Evolutionary conservation across 495 filamentous ascomycete genomes (phyloP).

Genomic region (Evansstolkia leycettana): DNA sequence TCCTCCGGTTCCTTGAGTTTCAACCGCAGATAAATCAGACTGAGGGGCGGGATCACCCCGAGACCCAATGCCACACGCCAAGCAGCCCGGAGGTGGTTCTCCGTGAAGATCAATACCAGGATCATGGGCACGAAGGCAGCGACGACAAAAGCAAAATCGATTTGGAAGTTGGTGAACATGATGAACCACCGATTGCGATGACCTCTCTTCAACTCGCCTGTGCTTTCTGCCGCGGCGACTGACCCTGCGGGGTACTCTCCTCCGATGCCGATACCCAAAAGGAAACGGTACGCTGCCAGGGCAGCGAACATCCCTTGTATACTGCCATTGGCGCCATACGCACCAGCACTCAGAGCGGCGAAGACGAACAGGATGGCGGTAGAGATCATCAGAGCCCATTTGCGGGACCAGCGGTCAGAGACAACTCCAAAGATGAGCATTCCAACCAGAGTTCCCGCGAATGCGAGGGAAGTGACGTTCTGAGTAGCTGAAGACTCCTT

Average conservation of each 20-base stretch:
- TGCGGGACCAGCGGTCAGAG: constrained; percentile 73
- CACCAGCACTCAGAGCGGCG: constrained; percentile 63
- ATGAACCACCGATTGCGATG: constrained; percentile 84
- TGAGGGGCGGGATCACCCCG: constrained; percentile 66
- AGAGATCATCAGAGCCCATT: constrained; percentile 65
- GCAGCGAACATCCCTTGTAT: constrained; percentile 63
- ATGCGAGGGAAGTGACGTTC: constrained; percentile 69
- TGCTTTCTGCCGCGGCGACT: constrained; percentile 74
- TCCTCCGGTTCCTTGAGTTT: constrained; percentile 76
- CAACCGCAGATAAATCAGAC: constrained; percentile 60
- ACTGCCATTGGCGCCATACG: constrained; percentile 54
- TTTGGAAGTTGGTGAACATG: constrained; percentile 83
- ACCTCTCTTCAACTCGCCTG: constrained; percentile 68
- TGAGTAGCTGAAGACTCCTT: constrained; percentile 49
- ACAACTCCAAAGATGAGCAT: constrained; percentile 74
- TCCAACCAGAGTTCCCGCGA: constrained; percentile 80
- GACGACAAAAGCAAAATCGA: constrained; percentile 69
- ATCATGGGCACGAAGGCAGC: constrained; percentile 65
- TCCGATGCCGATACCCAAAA: constrained; percentile 51
- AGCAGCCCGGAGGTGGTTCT: constrained; percentile 56
- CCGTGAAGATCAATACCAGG: constrained; percentile 54
- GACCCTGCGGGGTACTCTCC: constrained; percentile 87
- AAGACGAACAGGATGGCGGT: constrained; percentile 78
- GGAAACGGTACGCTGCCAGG: constrained; percentile 75
- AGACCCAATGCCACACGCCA: constrained; percentile 71